A percentile compares a stretch with the other conserved stretches of the same genome.
These are phyloP conservation scores for Penicillium sp. DNA, from an alignment of 2,329 filamentous ascomycete genomes.

Conservation along the genomic window DNA sequence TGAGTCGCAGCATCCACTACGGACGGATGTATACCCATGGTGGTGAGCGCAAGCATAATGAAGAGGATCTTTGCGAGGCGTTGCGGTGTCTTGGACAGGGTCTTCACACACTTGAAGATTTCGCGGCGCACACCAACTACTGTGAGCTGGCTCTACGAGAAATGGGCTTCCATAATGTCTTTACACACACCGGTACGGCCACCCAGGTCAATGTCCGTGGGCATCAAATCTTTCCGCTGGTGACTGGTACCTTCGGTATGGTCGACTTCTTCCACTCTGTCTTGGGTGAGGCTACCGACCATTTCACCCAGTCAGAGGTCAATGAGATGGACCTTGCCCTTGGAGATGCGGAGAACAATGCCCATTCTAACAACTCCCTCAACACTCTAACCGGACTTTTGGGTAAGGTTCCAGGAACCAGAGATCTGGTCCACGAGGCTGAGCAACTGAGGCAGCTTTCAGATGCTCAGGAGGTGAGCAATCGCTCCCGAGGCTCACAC, in stretches of 20 bases:
- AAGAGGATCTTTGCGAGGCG: conserved; percentile 77
- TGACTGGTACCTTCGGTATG: conserved; percentile 72
- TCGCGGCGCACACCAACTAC: conserved; percentile 79
- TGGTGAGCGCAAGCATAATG: conserved; percentile 60
- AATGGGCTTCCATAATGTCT: conserved; percentile 66
- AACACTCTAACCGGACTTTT: conserved; percentile 70
- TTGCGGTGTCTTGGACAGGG: conserved; percentile 73
- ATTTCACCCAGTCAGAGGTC: conserved; percentile 81
- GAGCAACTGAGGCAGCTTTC: conserved; percentile 61
- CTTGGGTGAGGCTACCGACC: conserved; percentile 72
- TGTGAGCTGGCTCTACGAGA: conserved; percentile 75
- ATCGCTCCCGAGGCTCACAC: conserved; percentile 41
- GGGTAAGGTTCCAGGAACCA: conserved; percentile 71
- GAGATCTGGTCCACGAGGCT: conserved; percentile 66
- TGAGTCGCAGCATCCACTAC: conserved; percentile 73
- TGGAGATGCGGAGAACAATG: conserved; percentile 62
- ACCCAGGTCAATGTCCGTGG: conserved; percentile 67
- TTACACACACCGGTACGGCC: conserved; percentile 68
- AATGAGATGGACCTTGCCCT: conserved; percentile 76
- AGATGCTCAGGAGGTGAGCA: conserved; percentile 63
- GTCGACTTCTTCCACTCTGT: conserved; percentile 84
- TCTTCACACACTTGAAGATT: conserved; percentile 77
- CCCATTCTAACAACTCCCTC: conserved; percentile 44
- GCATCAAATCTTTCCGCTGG: conserved; percentile 68
- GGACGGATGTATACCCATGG: conserved; percentile 73